A percentile compares a stretch with the other conserved stretches of the same genome.
phyloP scores from a whole-genome alignment of 139 green algal genomes.

The Coelastrella sp. region DNA sequence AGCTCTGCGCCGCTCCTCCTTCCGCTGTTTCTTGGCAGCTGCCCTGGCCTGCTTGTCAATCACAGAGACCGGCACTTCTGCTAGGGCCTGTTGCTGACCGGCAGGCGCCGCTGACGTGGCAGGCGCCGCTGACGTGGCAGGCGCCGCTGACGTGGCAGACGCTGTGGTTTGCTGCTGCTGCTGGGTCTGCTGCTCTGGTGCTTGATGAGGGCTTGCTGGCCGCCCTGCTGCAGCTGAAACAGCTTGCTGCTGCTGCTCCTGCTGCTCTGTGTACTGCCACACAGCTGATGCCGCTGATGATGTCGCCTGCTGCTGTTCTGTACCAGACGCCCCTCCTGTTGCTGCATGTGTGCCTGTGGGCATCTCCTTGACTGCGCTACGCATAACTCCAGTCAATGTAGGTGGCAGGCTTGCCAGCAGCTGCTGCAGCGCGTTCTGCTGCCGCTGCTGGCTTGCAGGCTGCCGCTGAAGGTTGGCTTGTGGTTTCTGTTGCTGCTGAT shows the following conservation, averaged over 20 bases:
- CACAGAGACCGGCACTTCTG: neutral
- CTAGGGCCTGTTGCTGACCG: neutral
- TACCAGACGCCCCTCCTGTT: neutral
- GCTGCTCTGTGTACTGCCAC: neutral
- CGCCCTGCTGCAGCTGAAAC: neutral
- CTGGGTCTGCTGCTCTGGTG: neutral
- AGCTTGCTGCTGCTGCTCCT: neutral
- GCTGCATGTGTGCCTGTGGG: neutral
- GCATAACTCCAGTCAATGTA: too few species aligned
- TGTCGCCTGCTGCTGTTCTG: neutral
- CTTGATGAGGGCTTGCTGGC: too few species aligned
- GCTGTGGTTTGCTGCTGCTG: neutral
- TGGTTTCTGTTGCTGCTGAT: too few species aligned
- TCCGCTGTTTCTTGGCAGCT: slow-evolving; percentile 9
- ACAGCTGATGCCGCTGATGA: too few species aligned
- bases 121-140: neutral
- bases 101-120: neutral
- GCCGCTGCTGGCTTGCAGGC: too few species aligned
- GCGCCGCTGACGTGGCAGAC: neutral
- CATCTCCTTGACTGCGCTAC: too few species aligned
- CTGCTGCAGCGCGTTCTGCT: too few species aligned
- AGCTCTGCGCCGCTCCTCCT: neutral
- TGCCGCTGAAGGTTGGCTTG: too few species aligned
- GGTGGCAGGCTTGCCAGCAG: too few species aligned
- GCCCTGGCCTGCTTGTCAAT: neutral